These are phyloP conservation scores for Prinsepia uniflora DNA, from an alignment of 306 rosid species.

Conservation along the genomic window DNA sequence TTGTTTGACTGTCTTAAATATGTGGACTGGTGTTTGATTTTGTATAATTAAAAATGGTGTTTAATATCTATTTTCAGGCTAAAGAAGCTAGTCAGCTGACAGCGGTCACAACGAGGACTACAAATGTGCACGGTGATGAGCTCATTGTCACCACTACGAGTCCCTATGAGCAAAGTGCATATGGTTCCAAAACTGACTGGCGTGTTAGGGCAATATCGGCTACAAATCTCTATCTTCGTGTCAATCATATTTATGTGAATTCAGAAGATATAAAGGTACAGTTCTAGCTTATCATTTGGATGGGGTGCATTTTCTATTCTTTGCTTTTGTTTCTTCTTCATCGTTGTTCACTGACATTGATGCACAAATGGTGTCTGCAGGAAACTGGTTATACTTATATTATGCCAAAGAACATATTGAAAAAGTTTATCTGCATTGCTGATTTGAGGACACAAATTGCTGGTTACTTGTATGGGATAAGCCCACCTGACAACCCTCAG, in stretches of 20 bases:
- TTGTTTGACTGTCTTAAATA: neutral
- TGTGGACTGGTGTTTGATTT: neutral
- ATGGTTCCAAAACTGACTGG: conserved; percentile 98
- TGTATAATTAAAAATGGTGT: neutral
- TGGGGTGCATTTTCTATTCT: neutral
- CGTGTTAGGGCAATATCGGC: conserved; percentile 99
- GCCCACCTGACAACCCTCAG: conserved; percentile 99
- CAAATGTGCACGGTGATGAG: conserved; percentile 93
- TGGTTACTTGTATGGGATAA: conserved; percentile 90
- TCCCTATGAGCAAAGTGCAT: conserved; percentile 94
- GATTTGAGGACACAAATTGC: conserved; percentile 95
- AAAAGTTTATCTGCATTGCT: conserved; percentile 93
- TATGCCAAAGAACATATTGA: conserved; percentile 97
- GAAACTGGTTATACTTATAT: conserved; percentile 99
- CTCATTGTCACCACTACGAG: conserved; percentile 94
- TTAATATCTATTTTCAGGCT: conserved; percentile 41
- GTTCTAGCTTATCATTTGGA: neutral
- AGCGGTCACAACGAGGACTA: conserved; percentile 89
- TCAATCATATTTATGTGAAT: conserved; percentile 93
- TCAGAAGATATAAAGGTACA: conserved; percentile 93
- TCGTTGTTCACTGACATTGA: conserved; percentile 18
- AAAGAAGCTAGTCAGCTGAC: conserved; percentile 91
- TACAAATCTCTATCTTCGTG: conserved; percentile 92
- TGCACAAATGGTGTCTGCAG: conserved; percentile 41
- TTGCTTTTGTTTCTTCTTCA: neutral